These are phyloP conservation scores for Rhizoctonia solani DNA, from an alignment of 1,284 basidiomycete species.

Conservation along the genomic window DNA sequence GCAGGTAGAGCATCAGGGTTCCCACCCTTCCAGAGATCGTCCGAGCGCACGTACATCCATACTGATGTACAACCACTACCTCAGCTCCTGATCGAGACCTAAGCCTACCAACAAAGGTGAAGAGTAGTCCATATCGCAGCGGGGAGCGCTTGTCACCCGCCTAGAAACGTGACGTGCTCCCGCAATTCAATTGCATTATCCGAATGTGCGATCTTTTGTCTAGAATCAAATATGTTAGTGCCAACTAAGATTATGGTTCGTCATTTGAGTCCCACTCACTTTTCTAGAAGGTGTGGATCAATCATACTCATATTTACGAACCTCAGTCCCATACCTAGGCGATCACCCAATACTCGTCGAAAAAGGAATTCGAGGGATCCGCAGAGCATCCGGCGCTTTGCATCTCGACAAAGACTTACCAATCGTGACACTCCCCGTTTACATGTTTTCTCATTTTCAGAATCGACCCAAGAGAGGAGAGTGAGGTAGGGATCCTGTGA, in stretches of 20 bases:
- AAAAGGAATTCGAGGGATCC: not conserved
- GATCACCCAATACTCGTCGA: not conserved
- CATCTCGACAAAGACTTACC: not conserved
- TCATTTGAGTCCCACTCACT: not conserved
- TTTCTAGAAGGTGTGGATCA: not conserved
- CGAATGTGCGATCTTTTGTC: slow-evolving; percentile 5
- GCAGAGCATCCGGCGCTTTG: slow-evolving; percentile 1
- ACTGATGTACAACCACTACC: slow-evolving; percentile 17
- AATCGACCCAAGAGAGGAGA: slow-evolving; percentile 9
- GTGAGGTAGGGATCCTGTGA: not conserved
- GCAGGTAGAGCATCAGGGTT: not conserved
- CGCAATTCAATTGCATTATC: not conserved
- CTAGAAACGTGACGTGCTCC: no score
- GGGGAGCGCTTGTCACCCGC: slow-evolving; percentile 21
- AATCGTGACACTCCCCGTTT: not conserved
- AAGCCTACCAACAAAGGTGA: slow-evolving; percentile 14
- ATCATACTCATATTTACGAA: not conserved
- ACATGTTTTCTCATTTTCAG: slow-evolving; percentile 18
- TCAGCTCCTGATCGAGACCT: slow-evolving; percentile 27
- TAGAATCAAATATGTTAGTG: not conserved
- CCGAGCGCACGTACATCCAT: slow-evolving; percentile 9
- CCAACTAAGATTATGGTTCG: slow-evolving; percentile 6
- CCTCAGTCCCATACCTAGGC: not conserved
- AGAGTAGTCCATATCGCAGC: slow-evolving; percentile 1
- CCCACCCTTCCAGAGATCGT: slow-evolving; percentile 4